A percentile compares a stretch with the other conserved stretches of the same genome.
These are phyloP conservation scores for Austroboletus niveus DNA, from an alignment of 1,284 basidiomycete genomes.

Conservation along the genomic window DNA sequence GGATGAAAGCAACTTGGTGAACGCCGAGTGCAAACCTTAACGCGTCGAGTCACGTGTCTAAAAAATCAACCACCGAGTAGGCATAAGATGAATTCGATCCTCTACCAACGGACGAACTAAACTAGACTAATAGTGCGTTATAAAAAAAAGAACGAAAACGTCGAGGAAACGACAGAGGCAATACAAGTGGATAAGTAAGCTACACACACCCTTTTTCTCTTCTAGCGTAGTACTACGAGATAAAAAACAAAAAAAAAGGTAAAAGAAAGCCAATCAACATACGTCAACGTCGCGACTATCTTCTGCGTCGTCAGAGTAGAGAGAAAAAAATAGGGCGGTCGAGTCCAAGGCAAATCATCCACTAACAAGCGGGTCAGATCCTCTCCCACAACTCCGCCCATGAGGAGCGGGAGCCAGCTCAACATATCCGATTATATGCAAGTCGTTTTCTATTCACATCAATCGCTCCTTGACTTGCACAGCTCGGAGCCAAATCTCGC, in stretches of 20 bases:
- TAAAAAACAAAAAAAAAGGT: neutral
- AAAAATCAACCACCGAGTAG: slow-evolving; percentile 25
- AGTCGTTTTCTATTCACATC: slow-evolving; percentile 27
- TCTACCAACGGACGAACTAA: neutral
- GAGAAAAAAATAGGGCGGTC: neutral
- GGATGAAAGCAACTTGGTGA: neutral
- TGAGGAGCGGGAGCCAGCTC: too few species aligned
- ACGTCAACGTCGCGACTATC: slow-evolving; percentile 2
- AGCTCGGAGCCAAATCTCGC: slow-evolving; percentile 74
- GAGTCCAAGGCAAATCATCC: neutral
- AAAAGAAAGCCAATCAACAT: neutral
- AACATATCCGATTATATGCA: neutral
- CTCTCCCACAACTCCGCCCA: too few species aligned
- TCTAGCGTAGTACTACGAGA: slow-evolving; percentile 12
- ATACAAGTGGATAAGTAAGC: slow-evolving; percentile 19
- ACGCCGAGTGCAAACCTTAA: neutral
- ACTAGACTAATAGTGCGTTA: slow-evolving; percentile 3
- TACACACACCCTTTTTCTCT: slow-evolving; percentile 13
- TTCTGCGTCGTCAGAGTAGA: too few species aligned
- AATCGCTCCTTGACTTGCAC: slow-evolving; percentile 62
- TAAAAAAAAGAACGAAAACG: neutral
- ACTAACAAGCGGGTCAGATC: too few species aligned
- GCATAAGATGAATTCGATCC: neutral
- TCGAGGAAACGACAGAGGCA: neutral
- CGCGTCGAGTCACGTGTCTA: slow-evolving; percentile 26